Percentiles rank a stretch among this genome's conserved stretches.
phyloP scores from a whole-genome alignment of 768 basidiomycete species.

The Phallus indusiatus region DNA sequence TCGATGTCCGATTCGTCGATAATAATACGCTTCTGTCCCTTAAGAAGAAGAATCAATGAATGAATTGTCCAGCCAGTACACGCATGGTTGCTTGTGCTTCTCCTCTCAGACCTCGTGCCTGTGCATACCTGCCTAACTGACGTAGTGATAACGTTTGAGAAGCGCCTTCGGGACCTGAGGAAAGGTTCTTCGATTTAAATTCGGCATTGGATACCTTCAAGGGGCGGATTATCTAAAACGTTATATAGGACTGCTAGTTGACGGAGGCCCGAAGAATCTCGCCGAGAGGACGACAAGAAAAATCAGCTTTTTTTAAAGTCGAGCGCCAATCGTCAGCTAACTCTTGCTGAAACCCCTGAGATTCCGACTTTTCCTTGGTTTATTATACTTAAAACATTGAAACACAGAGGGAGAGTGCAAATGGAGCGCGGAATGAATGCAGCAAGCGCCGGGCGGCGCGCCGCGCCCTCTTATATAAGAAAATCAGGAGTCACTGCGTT shows the following conservation, averaged over 20 bases:
- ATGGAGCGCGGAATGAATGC: not conserved
- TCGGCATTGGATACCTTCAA: too few relatives aligned
- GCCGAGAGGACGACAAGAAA: not conserved
- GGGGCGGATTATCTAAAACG: not conserved
- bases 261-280: not conserved
- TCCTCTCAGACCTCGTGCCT: not conserved
- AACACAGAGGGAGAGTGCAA: too few relatives aligned
- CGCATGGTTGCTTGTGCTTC: not conserved
- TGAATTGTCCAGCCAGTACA: not conserved
- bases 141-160: not conserved
- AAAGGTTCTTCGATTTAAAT: too few relatives aligned
- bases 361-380: too few relatives aligned
- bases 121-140: not conserved
- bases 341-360: too few relatives aligned
- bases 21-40: not conserved
- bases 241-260: not conserved
- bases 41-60: not conserved
- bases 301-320: too few relatives aligned
- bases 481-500: not conserved
- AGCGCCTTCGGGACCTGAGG: not conserved
- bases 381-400: not conserved
- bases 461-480: not conserved
- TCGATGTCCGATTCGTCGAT: not conserved
- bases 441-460: not conserved
- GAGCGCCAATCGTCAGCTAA: too few relatives aligned